Conservation (phyloP, 2,329 filamentous ascomycete species). For the Beauveria bassiana region DNA sequence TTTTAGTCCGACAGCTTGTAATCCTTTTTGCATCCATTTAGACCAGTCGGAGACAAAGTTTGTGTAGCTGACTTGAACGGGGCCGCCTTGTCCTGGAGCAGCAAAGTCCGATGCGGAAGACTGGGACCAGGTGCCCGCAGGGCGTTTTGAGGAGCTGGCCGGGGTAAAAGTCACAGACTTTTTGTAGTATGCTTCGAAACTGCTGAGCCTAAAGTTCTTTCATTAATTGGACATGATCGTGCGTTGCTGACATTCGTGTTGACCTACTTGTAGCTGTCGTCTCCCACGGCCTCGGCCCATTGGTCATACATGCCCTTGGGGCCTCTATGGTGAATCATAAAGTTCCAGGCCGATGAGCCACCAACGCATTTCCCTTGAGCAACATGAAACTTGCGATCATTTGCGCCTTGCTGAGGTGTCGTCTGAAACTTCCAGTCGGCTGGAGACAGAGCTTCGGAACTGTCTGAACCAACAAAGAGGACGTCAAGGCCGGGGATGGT, state of each 20-base stretch:
- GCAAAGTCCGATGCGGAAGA: conserved; percentile 18
- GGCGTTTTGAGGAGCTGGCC: conserved; percentile 10
- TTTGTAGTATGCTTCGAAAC: conserved; percentile 21
- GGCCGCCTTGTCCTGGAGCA: conserved; percentile 15
- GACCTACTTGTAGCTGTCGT: conserved; percentile 22
- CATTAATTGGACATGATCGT: background rate
- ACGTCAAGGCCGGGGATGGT: conserved; percentile 19
- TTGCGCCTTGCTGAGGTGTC: conserved; percentile 17
- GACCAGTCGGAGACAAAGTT: conserved; percentile 20
- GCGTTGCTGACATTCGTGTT: background rate
- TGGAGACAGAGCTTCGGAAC: conserved; percentile 16
- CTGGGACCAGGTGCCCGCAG: conserved; percentile 19
- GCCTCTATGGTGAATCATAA: conserved; percentile 26
- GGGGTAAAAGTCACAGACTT: conserved; percentile 20
- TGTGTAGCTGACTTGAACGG: conserved; percentile 20
- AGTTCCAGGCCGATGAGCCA: conserved; percentile 30
- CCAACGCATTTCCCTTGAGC: conserved; percentile 30
- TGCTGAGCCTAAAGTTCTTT: background rate
- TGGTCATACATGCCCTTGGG: conserved; percentile 22
- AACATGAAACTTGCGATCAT: conserved; percentile 26
- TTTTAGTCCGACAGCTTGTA: conserved; percentile 21
- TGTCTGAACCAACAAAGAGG: conserved; percentile 15
- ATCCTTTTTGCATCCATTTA: conserved; percentile 17
- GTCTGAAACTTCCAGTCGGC: conserved; percentile 25
- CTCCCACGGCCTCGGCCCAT: conserved; percentile 22